Conservation (phyloP, 345 rosid genomes). For the Litchi chinensis region DNA sequence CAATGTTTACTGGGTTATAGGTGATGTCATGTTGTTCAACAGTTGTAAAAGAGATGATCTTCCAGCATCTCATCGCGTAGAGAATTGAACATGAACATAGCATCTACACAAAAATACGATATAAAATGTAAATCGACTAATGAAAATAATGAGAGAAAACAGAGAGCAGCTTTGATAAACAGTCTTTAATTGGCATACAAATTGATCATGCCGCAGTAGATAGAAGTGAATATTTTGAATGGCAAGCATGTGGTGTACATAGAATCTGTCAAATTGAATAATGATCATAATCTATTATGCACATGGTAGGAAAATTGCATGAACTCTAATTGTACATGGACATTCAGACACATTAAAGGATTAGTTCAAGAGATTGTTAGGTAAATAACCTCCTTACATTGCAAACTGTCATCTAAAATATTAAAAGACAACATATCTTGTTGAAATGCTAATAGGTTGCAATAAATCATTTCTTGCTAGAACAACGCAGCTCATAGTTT, state of each 20-base stretch:
- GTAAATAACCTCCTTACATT: background rate
- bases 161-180: background rate
- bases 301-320: background rate
- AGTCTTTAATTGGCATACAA: background rate
- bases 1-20: conserved; percentile 34
- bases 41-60: conserved; percentile 45
- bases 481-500: background rate
- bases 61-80: conserved; percentile 52
- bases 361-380: background rate
- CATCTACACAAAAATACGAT: conserved; percentile 35
- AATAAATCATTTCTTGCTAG: background rate
- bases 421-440: background rate
- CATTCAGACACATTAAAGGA: background rate
- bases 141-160: background rate
- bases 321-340: background rate
- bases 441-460: background rate
- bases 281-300: background rate
- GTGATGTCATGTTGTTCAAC: conserved; percentile 33
- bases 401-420: background rate
- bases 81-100: conserved; percentile 50
- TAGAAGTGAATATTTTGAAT: background rate
- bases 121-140: conserved; percentile 13
- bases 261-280: conserved; percentile 6
- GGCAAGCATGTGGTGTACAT: background rate
- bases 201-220: background rate